Evolutionary conservation across 495 filamentous ascomycete species (phyloP).

Genomic region (Stereocaulon alpinum): DNA sequence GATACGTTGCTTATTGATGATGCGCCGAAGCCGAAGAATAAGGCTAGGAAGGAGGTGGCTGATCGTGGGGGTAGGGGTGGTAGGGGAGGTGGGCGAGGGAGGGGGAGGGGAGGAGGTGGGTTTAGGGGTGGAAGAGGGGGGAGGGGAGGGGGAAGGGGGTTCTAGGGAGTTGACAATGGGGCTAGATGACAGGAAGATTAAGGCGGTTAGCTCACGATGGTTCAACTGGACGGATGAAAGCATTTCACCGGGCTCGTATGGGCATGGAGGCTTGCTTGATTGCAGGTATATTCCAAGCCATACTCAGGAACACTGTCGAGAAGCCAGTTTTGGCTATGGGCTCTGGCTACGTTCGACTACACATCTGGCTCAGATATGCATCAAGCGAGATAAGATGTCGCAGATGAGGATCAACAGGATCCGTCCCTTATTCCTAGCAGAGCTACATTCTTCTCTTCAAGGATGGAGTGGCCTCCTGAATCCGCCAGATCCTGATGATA

Average conservation of each 20-base stretch:
- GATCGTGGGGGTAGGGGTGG: constrained; percentile 56
- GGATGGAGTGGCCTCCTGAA: background rate
- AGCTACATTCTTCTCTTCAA: background rate
- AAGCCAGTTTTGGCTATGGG: no score
- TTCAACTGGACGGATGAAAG: no score
- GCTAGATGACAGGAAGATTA: no score
- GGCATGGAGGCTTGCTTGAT: no score
- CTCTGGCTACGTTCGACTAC: no score
- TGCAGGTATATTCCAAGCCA: no score
- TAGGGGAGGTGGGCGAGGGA: constrained; percentile 42
- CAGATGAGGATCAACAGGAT: background rate
- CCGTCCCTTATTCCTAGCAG: background rate
- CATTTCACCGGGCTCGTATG: no score
- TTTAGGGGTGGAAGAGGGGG: constrained; percentile 48
- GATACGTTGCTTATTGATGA: constrained; percentile 94
- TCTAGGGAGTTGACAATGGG: constrained; percentile 27
- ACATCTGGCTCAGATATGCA: no score
- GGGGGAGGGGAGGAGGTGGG: constrained; percentile 42
- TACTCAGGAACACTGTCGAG: no score
- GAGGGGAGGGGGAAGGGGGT: constrained; percentile 55
- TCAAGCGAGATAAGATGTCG: background rate
- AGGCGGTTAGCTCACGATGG: no score
- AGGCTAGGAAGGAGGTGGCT: constrained; percentile 82
- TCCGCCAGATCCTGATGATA: constrained; percentile 68
- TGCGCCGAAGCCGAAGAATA: constrained; percentile 96